phyloP scores from a whole-genome alignment of 164 flowering plant species.

The Buxus sempervirens region DNA sequence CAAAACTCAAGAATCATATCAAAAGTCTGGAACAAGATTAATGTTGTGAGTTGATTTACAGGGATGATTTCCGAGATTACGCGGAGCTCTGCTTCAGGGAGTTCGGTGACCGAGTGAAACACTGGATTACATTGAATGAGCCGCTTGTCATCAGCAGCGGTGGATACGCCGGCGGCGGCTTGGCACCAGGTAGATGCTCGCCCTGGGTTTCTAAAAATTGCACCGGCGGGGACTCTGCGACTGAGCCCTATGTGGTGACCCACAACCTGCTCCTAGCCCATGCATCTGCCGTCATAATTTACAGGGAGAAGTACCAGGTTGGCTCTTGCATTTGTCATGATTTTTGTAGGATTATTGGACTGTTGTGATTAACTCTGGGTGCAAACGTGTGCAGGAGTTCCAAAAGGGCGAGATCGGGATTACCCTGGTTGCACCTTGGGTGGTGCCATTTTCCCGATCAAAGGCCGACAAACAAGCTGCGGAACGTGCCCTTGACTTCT shows the following conservation, averaged over 20 bases:
- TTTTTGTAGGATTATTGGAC: too few relatives aligned
- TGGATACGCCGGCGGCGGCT: constrained; percentile 12
- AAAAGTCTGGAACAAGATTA: too few relatives aligned
- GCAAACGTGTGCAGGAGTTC: neutral
- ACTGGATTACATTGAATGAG: too few relatives aligned
- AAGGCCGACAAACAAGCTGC: constrained; percentile 1
- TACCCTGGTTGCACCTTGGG: too few relatives aligned
- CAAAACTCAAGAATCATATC: too few relatives aligned
- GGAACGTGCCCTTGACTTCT: constrained; percentile 17
- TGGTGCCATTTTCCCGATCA: constrained; percentile 1
- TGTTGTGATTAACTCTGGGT: neutral
- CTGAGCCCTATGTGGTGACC: constrained; percentile 23
- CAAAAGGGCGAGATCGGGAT: constrained; percentile 25
- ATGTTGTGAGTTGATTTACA: too few relatives aligned
- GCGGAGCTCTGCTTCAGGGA: constrained; percentile 14
- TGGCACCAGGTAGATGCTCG: constrained; percentile 30
- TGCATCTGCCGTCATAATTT: constrained; percentile 20
- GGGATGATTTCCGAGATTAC: constrained; percentile 14
- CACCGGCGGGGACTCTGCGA: constrained; percentile 22
- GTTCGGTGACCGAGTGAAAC: constrained; percentile 24
- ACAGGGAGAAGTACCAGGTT: constrained; percentile 22
- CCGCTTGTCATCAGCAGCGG: neutral
- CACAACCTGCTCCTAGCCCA: constrained; percentile 28
- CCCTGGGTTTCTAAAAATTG: constrained; percentile 10
- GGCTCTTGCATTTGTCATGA: neutral